A percentile compares a stretch with the other conserved stretches of the same genome.
phyloP scores from a whole-genome alignment of 1,284 basidiomycete species.

The Moesziomyces antarcticus region DNA sequence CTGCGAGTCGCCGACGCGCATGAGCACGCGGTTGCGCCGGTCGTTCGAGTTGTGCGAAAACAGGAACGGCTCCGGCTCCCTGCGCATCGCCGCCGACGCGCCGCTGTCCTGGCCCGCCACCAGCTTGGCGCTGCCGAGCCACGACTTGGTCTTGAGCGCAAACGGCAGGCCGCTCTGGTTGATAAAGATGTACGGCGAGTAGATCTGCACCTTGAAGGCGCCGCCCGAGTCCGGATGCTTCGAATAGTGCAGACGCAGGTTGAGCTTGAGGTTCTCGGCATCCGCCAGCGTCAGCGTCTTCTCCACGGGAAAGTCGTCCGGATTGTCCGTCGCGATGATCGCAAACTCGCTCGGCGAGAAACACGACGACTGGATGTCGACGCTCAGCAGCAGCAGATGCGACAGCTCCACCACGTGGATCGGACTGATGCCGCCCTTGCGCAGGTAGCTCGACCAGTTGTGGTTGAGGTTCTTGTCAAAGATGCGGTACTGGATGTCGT shows the following conservation, averaged over 20 bases:
- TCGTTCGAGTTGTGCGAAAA: slow-evolving; percentile 84
- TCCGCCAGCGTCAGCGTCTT: slow-evolving; percentile 80
- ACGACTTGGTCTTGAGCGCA: slow-evolving; percentile 78
- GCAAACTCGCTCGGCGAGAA: slow-evolving; percentile 97
- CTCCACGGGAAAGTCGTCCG: slow-evolving; percentile 89
- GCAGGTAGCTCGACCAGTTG: slow-evolving; percentile 83
- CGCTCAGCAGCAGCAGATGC: slow-evolving; percentile 92
- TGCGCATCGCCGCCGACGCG: slow-evolving; percentile 65
- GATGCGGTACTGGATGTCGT: slow-evolving; percentile 91
- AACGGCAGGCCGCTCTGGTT: slow-evolving; percentile 95
- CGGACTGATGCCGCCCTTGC: slow-evolving; percentile 93
- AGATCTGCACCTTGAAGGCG: slow-evolving; percentile 98
- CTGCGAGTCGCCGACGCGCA: slow-evolving; percentile 84
- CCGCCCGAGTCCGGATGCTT: slow-evolving; percentile 88
- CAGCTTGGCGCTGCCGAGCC: slow-evolving; percentile 79
- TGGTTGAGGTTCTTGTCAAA: slow-evolving; percentile 96
- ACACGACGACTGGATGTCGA: slow-evolving; percentile 81
- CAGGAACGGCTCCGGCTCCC: slow-evolving; percentile 71
- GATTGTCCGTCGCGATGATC: slow-evolving; percentile 93
- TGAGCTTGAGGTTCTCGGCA: slow-evolving; percentile 79
- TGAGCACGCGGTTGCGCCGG: slow-evolving; percentile 83
- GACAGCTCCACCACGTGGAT: slow-evolving; percentile 94
- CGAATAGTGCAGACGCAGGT: slow-evolving; percentile 83
- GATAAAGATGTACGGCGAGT: slow-evolving; percentile 88
- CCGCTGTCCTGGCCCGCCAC: slow-evolving; percentile 79